Base-by-base conservation (phyloP, 1,284 basidiomycete genomes). In the Mycena citricolor region DNA sequence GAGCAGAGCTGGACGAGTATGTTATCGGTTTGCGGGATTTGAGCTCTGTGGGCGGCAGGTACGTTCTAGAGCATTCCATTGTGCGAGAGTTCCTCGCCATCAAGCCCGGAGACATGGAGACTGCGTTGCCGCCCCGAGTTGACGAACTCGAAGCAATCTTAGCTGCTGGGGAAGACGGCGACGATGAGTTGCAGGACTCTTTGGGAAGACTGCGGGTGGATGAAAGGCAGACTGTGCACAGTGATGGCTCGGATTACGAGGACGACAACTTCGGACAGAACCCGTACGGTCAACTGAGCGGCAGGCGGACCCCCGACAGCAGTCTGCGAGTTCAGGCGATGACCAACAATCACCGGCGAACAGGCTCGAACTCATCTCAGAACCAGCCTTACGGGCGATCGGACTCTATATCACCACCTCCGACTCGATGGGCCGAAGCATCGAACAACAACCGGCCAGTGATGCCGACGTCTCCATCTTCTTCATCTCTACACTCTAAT, bases 1-100 rank as follows among this genome's bases (percentile, higher is more conserved):
- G 86, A 46, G 76, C 76, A 25, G 95, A 98, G 60, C 74, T 99
- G 16, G 89, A 97, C 60, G 81, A 86, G 34, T 99, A 99, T 65
- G 76, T 98, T 33, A 76, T 79, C 54, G 81, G 84, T 43, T 74
- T 99, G 7, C 88, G 91, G 58, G 70, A 68, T 24, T 75, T 93
- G 42, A 77, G 73, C 49, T 68, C 69, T 24, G 67, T 73, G n/a
- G 82, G 80, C 7, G 83, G 81, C 5, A 83, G 83, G 23, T 87
- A 93, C 62, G 83, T 99, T 38, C 70, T 97, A 32, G 85, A 92
- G 44, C 83, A 92, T 58, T 71, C 75, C 19, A 78, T 94, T 14
- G 77, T 97, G 35, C 83, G 93, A 35, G 76, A 81, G 45, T 99
- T 99, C 67, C 78, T 98, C 45, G 77, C 90, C 7, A 75, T 89